Base-by-base conservation (phyloP, 495 filamentous ascomycete genomes). In the Aspergillus bertholletiae region DNA sequence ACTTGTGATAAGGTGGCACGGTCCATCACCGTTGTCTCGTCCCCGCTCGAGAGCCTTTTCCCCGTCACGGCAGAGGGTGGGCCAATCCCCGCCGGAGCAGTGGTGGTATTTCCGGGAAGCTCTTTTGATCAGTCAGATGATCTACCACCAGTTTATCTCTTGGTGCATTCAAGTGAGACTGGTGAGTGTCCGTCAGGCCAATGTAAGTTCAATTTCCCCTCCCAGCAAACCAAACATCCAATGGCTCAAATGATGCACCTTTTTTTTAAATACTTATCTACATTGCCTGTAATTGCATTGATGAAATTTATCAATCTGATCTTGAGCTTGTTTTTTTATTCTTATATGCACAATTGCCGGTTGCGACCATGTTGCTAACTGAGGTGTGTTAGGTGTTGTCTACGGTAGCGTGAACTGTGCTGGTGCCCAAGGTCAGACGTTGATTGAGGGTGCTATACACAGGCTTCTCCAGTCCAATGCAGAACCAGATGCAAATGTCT, bases 251-350 rank as follows among this genome's bases (percentile, higher is more conserved):
- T 92, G 92, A 96, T 91, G 84, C 87, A 75, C 77, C 68, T 59
- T 62, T 74, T 76, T 59, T 13, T 49, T 64, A 84, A 92, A 91
- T 87, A 93, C 90, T 96, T 97, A 96, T 94, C 92, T 97, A 97
- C 92, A 96, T 96, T 96, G 89, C 86, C 92, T 90, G 88, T 84
- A 84, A 80, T 72, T 75, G 72, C 75, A 74, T 84, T 93, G 90
- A 91, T 84, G 89, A 89, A 84, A 63, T 54, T 57, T 80, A 88
- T 83, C 83, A 89, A 84, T 79, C 92, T 96, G 92, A 96, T 84
- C 65, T 70, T 64, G 70, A 77, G 74, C 62, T 59, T 62, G 52
- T 35, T 49, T 50, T n/a, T 24, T 57, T 40, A 28, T 24, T 34
- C 41, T 41, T 56, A 48, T 43, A 44, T 41, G 34, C 63, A 58